Evolutionary conservation across 2,329 filamentous ascomycete genomes (phyloP).

Genomic region (Paraphoma chrysanthemicola): DNA sequence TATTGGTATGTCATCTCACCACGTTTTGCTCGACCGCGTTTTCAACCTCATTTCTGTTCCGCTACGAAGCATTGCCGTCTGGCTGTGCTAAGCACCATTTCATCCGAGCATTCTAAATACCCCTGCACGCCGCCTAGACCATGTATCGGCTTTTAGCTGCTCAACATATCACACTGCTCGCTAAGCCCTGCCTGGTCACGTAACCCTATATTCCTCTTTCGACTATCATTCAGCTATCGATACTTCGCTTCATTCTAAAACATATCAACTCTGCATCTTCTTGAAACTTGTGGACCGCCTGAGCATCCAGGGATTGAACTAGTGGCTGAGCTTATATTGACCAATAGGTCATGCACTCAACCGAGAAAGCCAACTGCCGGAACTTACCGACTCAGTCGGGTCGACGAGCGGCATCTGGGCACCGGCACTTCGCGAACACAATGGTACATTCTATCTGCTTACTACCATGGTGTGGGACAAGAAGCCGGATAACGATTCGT

Average conservation of each 20-base stretch:
- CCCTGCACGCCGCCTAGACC: too few relatives aligned
- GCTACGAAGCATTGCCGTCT: too few relatives aligned
- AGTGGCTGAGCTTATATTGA: too few relatives aligned
- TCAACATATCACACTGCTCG: too few relatives aligned
- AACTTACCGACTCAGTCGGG: conserved; percentile 41
- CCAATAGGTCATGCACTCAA: conserved; percentile 41
- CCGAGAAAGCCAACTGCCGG: conserved; percentile 48
- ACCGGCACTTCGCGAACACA: conserved; percentile 49
- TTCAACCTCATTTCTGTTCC: not conserved
- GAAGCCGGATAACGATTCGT: conserved; percentile 31
- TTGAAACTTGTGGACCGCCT: too few relatives aligned
- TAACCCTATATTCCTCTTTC: too few relatives aligned
- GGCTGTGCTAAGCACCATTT: not conserved
- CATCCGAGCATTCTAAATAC: not conserved
- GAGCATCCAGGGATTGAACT: too few relatives aligned
- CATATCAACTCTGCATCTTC: too few relatives aligned
- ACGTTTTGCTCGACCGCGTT: not conserved
- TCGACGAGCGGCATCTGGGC: conserved; percentile 51
- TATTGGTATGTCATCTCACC: conserved; percentile 34
- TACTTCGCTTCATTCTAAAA: too few relatives aligned
- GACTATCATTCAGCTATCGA: too few relatives aligned
- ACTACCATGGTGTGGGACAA: conserved; percentile 43
- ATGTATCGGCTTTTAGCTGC: not conserved
- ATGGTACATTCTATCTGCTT: conserved; percentile 52
- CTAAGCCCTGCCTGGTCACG: too few relatives aligned